phyloP scores from a whole-genome alignment of 2,329 filamentous ascomycete genomes.

The Exophiala sideris region DNA sequence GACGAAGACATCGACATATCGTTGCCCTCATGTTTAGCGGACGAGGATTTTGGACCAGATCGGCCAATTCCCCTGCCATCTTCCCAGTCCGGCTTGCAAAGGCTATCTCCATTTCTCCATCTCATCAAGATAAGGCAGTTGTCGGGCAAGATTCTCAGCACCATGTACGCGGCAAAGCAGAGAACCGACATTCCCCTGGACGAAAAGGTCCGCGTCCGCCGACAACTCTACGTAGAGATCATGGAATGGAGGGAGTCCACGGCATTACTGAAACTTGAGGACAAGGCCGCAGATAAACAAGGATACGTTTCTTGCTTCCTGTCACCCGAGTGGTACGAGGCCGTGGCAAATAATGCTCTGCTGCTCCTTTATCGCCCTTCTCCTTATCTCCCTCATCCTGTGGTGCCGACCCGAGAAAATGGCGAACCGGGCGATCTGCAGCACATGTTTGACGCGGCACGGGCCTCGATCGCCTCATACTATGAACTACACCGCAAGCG shows the following conservation, averaged over 20 bases:
- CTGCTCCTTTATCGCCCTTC: conserved; percentile 45
- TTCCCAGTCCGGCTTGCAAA: not conserved
- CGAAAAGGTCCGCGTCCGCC: not conserved
- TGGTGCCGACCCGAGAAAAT: not conserved
- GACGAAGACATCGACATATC: conserved; percentile 5
- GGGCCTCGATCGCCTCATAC: conserved; percentile 43
- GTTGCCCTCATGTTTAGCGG: not conserved
- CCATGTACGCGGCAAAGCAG: not conserved
- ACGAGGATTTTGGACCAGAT: too few species aligned
- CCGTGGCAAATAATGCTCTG: conserved; percentile 44
- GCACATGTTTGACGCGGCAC: conserved; percentile 40
- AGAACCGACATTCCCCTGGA: not conserved
- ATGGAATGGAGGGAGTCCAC: conserved; percentile 2
- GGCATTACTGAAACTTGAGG: not conserved
- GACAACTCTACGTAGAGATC: conserved; percentile 1
- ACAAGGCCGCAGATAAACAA: conserved; percentile 40
- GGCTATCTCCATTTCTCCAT: not conserved
- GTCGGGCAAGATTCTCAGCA: conserved; percentile 6
- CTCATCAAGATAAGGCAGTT: too few species aligned
- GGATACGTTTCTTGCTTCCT: conserved; percentile 45
- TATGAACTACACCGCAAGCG: conserved; percentile 44
- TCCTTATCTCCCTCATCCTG: too few species aligned
- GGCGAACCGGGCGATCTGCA: conserved; percentile 29
- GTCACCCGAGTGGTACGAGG: conserved; percentile 42
- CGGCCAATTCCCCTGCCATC: too few species aligned